Base-by-base conservation (phyloP, 2,329 filamentous ascomycete genomes). In the Ilyonectria mors-panacis region DNA sequence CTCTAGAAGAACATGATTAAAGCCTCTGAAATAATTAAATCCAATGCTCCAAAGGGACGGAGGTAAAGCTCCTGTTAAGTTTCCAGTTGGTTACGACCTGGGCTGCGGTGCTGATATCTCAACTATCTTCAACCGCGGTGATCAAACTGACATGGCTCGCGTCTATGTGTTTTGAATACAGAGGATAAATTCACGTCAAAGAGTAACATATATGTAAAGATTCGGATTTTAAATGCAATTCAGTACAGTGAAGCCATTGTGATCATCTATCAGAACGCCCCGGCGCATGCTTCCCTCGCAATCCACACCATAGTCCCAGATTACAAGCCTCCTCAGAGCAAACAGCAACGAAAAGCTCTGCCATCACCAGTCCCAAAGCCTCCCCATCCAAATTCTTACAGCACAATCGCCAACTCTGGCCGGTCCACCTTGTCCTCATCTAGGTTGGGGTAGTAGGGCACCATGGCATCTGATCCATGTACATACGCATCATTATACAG, bases 401-500 rank as follows among this genome's bases (percentile, higher is more conserved):
- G 85, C 74, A 97, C 88, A 81, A 97, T 95, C 10, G 90, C 91
- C 80, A 98, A 80, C 83, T 98, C 95, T 47, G 92, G 89, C 76
- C 95, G 87, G 75, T 93, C 91, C 76, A 95, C 84, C 65, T 90
- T 90, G 71, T 96, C 93, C 68, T 96, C 94, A 62, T 93, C 92
- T 70, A 98, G 82, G 71, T 92, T 92, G 1, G 95, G 96, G 79
- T 98, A 99, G 78, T 97, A 98, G 2, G 96, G 97, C 62, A 99
- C 93, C 91, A 99, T 97, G 30, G 94, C 90, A 81, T 99, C 96
- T 19, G 95, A 95, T 35, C 89, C 91, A 78, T 97, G 94, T 54
- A 98, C 95, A 78, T 99, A 99, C 4, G 95, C 94, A 80, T 98
- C 94, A 76, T 99, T 99, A 84, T 98, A 98, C 48, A 99, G 85